Evolutionary conservation across 176 grass and related monocot species (phyloP), one percentile per base, ranked within the genome.

Genomic region (Themeda triandra): DNA sequence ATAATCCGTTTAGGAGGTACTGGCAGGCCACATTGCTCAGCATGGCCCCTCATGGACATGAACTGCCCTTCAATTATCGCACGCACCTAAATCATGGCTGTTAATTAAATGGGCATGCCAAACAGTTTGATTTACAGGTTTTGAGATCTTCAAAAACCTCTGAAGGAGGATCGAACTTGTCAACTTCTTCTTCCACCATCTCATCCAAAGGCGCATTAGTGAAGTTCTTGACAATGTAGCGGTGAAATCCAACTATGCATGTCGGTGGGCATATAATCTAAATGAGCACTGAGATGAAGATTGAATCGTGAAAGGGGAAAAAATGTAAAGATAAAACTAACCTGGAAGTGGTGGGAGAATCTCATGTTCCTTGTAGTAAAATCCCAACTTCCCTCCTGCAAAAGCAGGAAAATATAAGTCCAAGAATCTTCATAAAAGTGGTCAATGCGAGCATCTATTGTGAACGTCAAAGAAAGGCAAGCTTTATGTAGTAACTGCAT

Each of bases 341-440:
- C 96, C 91, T 82, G 92, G 85, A 56, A 95, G 87, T 13, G 96
- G 91, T 29, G 96, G 96, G 42, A 95, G 92, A 79, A 95, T 98
- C 84, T 95, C 96, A 71, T 92, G 93, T 14, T 98, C 96, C 75
- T 89, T 93, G 93, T 93, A 98, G 83, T 93, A 95, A 73, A 92
- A 98, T 86, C 96, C 87, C 36, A 95, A 66, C 78, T 80, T 93
- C 64, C 96, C 89, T 62, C 85, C 93, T 98, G 68, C 0, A 25
- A 87, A 56, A 73, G 11, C 77, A 44, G 0, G 88, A 49, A 71
- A 75, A 35, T 15, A 23, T 35, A 68, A 76, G 42, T 37, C 25
- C 8, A 18, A 29, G 63, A 85, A 81, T 89, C 63, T 66, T 63
- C 24, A 25, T 5, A 33, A 71, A 90, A 86, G 54, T 63, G 5